Base-by-base conservation (phyloP, 352 stramenopile genomes). In the Phytophthora citrophthora region DNA sequence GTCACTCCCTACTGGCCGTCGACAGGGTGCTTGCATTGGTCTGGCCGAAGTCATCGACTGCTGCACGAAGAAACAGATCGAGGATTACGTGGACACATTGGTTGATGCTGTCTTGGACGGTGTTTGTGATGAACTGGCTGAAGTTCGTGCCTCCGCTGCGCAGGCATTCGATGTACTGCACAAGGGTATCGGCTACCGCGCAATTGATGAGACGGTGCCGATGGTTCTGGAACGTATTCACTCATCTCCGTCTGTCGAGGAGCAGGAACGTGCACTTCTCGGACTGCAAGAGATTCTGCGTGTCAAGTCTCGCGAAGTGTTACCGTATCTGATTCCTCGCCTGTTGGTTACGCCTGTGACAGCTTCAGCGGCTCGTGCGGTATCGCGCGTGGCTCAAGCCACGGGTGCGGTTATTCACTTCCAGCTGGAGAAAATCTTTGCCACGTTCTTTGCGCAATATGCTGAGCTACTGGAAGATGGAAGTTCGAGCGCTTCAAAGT, bases 91-190 rank as follows among this genome's bases (percentile, higher is more conserved):
- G 41, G 89, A 95, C 58, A 98, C 97, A 47, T 86, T 99, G 41
- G 91, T 99, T 23, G 91, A 97, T 68, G 96, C 97, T 12, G 83
- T 99, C n/a, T 88, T 99, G 76, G 94, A 99, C 64, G 98, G 97
- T 12, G 75, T 99, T 3, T 99, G 95, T 63, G 98, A 99, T 72
- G 87, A 97, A 45, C 67, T 97, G 11, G 70, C 82, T 2, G 74
- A 93, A 26, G 92, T 98, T 34, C 86, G 96, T 38, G 80, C 83
- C 48, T 98, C 98, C 52, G 97, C 97, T 29, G 97, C 96, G 0
- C 88, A 96, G 54, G 98, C 97, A 26, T 99, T 99, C 58, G 91
- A 99, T 67, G 97, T 93, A 40, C 88, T 99, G 6, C 97, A 99
- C 71, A 87, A 88, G 49, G 82, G 93, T 47, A 97, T 99, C 29